Evolutionary conservation across 192 early-diverging fungal genomes (phyloP).

Genomic region (Chytriomyces sp.): DNA sequence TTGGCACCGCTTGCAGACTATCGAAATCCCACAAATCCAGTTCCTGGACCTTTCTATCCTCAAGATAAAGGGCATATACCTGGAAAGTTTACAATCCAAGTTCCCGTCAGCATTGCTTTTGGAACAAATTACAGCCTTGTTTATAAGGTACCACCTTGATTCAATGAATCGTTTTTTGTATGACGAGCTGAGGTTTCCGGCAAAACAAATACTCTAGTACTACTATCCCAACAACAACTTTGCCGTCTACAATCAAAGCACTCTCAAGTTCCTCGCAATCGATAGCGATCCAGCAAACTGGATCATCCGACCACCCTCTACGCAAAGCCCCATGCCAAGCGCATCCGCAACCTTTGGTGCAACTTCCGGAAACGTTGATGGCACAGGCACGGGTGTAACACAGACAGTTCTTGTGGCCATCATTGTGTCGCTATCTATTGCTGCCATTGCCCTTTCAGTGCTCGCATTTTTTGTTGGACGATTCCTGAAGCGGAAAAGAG

Average conservation of each 20-base stretch:
- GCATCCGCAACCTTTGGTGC: not conserved
- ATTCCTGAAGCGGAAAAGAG: not conserved
- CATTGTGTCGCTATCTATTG: conserved; percentile 5
- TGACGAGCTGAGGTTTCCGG: too few relatives aligned
- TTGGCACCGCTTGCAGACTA: not conserved
- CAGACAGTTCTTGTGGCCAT: not conserved
- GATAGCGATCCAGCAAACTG: conserved; percentile 10
- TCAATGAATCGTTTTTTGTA: not conserved
- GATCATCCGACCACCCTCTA: not conserved
- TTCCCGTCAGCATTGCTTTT: conserved; percentile 3
- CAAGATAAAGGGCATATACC: conserved; percentile 25
- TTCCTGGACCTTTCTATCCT: conserved; percentile 17
- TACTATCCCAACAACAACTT: not conserved
- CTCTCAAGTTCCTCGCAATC: conserved; percentile 1
- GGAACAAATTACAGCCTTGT: conserved; percentile 1
- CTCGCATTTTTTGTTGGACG: conserved; percentile 6
- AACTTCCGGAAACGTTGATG: not conserved
- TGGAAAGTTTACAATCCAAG: conserved; percentile 3
- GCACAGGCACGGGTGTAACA: not conserved
- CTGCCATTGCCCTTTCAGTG: not conserved
- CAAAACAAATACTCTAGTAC: not conserved
- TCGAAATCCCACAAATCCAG: conserved; percentile 5
- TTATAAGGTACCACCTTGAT: not conserved
- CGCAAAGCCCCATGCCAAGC: not conserved
- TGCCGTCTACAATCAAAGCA: conserved; percentile 19